Percentiles rank a stretch among this genome's conserved stretches.
Conservation (phyloP, 2,329 filamentous ascomycete species). For the Scopulariopsis brevicaulis region DNA sequence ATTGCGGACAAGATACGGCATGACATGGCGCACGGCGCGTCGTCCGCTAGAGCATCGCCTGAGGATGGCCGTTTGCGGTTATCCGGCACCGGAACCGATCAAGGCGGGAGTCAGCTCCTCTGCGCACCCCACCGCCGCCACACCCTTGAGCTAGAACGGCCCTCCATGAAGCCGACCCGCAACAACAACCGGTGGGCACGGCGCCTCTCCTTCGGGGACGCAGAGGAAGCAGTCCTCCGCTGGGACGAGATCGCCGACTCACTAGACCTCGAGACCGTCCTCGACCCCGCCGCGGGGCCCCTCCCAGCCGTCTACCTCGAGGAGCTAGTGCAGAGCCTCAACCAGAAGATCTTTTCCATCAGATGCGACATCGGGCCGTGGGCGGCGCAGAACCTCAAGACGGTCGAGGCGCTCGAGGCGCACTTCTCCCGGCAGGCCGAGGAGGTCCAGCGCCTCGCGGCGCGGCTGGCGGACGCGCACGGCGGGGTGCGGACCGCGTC, state of each 20-base stretch:
- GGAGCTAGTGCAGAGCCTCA: slow-evolving; percentile 43
- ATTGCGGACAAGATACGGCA: slow-evolving; percentile 29
- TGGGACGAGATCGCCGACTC: slow-evolving; percentile 48
- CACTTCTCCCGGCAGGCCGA: slow-evolving; percentile 52
- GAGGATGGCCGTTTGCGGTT: slow-evolving; percentile 49
- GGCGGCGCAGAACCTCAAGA: slow-evolving; percentile 45
- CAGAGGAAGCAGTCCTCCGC: slow-evolving; percentile 59
- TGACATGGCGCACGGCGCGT: slow-evolving; percentile 32
- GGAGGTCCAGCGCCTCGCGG: slow-evolving; percentile 55
- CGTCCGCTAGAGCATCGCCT: slow-evolving; percentile 45
- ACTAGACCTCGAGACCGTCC: slow-evolving; percentile 13
- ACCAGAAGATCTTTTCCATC: slow-evolving; percentile 38
- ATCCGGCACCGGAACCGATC: slow-evolving; percentile 35
- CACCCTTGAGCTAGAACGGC: slow-evolving; percentile 31
- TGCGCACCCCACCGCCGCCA: slow-evolving; percentile 50
- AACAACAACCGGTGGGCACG: slow-evolving; percentile 58
- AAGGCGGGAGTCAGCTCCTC: slow-evolving; percentile 28
- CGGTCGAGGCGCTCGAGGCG: slow-evolving; percentile 48
- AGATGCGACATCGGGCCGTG: slow-evolving; percentile 44
- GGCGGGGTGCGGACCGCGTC: slow-evolving; percentile 55
- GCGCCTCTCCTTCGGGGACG: slow-evolving; percentile 63
- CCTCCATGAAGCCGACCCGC: slow-evolving; percentile 17
- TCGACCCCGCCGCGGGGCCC: background rate
- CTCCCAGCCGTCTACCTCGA: slow-evolving; percentile 1
- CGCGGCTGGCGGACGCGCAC: slow-evolving; percentile 59